Base-by-base conservation (phyloP, 345 rosid species). In the Lagerstroemia speciosa region DNA sequence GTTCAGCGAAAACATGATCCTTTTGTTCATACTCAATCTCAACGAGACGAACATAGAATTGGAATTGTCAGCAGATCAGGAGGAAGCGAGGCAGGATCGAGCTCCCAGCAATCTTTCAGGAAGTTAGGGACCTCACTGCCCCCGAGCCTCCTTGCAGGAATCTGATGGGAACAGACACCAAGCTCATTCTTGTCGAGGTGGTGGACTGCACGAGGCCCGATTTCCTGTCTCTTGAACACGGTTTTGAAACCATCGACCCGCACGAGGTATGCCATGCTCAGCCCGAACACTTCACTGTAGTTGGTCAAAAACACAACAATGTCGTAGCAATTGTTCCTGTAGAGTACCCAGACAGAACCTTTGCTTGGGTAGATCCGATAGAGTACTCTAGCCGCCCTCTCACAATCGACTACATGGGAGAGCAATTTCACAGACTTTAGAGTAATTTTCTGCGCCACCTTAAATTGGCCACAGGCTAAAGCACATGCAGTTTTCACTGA, bases 291-390 rank as follows among this genome's bases (percentile, higher is more conserved):
- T 64, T 89, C 90, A 12, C 84, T 89, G 58, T 91, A 91, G 68
- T 77, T 80, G 0, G 94, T 89, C 70, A 93, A 74, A 72, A 81
- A 70, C 67, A 91, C 81, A 1, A 80, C 92, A 67, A 89, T 69
- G 63, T 82, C 84, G 60, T 85, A 74, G 46, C 70, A 77, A 31
- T 64, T 68, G 22, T 78, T 81, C 50, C 67, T 77, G 45, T 79
- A 78, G 64, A 93, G 73, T 14, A 90, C 97, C 98, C 98, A 93
- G 32, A 93, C 83, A 0, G 96, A 89, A 64, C 94, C 97, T 78
- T 93, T 93, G 67, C 65, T 83, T 0, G 98, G 97, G 78, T 82
- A 93, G 69, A 93, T 87, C 78, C 88, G 75, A 74, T 91, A 93
- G 65, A 83, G 68, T 76, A 85, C 91, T 72, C 77, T 78, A 36